phyloP scores from a whole-genome alignment of 1,139 yeast species.

The Blastobotrys elegans region DNA sequence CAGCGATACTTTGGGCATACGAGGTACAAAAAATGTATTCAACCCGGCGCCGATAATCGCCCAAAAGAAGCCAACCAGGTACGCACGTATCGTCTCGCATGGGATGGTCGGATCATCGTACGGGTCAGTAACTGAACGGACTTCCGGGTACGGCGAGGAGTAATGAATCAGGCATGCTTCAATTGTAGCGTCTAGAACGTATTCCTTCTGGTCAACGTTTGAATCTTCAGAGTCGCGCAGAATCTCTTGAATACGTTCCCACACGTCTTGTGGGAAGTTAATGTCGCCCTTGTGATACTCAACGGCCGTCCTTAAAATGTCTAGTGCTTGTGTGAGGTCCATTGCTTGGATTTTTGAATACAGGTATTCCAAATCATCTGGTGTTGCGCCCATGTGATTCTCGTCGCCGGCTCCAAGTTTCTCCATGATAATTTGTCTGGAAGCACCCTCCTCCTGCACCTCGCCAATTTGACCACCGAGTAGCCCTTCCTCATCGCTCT shows the following conservation, averaged over 20 bases:
- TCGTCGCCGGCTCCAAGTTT: neutral
- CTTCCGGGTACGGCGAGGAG: conserved; percentile 59
- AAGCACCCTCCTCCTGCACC: neutral
- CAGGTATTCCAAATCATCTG: conserved; percentile 30
- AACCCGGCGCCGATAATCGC: conserved; percentile 50
- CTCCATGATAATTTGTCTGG: neutral
- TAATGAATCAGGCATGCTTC: conserved; percentile 43
- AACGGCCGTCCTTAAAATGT: conserved; percentile 24
- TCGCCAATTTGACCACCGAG: neutral
- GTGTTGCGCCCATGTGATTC: neutral
- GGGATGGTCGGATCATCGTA: conserved; percentile 26
- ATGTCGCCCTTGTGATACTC: conserved; percentile 45
- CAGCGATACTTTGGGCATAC: conserved; percentile 47
- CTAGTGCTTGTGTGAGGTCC: conserved; percentile 17
- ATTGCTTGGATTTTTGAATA: conserved; percentile 39
- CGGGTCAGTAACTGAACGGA: conserved; percentile 52
- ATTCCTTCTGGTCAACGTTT: conserved; percentile 9
- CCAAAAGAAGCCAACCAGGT: conserved; percentile 51
- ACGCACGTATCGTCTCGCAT: conserved; percentile 53
- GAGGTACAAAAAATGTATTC: conserved; percentile 51
- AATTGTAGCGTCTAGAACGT: conserved; percentile 32
- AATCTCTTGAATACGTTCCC: conserved; percentile 28
- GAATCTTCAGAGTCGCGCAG: conserved; percentile 21
- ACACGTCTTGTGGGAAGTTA: conserved; percentile 42
- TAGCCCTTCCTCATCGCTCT: too few species aligned